A percentile compares a stretch with the other conserved stretches of the same genome.
Conservation (phyloP, 495 filamentous ascomycete genomes). For the Neurospora sp. region DNA sequence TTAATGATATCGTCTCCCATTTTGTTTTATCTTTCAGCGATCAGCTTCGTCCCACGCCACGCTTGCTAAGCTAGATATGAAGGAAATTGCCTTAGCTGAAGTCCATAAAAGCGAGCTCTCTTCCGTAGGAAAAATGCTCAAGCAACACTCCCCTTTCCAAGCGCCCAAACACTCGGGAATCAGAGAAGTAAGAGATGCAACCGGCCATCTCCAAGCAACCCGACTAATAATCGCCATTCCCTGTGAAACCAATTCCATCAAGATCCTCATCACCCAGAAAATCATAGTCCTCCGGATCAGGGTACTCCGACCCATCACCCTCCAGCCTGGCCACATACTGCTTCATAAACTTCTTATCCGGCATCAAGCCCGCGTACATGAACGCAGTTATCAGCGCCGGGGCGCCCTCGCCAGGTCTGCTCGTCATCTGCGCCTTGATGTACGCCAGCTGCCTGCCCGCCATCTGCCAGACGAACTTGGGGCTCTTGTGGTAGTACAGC, state of each 20-base stretch:
- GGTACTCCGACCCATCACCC: slow-evolving; percentile 17
- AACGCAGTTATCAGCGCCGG: slow-evolving; percentile 22
- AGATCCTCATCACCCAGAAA: background rate
- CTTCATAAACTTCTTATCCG: slow-evolving; percentile 29
- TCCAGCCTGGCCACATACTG: slow-evolving; percentile 17
- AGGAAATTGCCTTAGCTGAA: background rate
- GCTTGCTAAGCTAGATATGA: background rate
- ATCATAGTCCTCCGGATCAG: slow-evolving; percentile 5
- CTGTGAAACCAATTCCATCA: background rate
- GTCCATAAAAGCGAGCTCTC: background rate
- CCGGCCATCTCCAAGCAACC: background rate
- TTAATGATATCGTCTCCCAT: background rate
- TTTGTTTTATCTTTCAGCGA: background rate
- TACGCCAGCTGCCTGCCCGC: slow-evolving; percentile 53
- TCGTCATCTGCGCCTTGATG: slow-evolving; percentile 44
- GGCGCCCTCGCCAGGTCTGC: slow-evolving; percentile 1
- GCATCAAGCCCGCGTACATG: slow-evolving; percentile 37
- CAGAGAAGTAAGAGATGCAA: background rate
- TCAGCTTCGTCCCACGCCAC: background rate
- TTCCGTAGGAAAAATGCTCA: background rate
- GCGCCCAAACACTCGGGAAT: background rate
- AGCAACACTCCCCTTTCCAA: background rate
- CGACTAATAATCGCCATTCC: background rate
- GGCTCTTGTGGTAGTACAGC: slow-evolving; percentile 23
- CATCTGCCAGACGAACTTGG: slow-evolving; percentile 50